Conservation (phyloP, 129 eudicot species). For the Chrysanthemum lavandulifolium region DNA sequence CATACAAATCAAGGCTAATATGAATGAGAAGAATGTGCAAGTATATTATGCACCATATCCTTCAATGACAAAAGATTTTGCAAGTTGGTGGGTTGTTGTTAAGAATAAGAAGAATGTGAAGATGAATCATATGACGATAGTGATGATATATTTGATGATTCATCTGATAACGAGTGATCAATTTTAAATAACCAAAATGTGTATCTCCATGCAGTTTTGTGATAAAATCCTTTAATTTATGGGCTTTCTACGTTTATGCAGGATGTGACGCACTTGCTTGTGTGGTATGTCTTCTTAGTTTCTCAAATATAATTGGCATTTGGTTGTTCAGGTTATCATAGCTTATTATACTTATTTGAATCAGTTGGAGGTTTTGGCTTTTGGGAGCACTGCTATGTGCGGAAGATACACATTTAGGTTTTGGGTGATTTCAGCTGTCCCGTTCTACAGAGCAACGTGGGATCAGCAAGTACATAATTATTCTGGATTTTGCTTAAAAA, state of each 20-base stretch:
- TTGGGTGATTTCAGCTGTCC: constrained; percentile 94
- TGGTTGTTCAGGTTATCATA: constrained; percentile 7
- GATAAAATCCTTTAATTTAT: constrained; percentile 20
- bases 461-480: background rate
- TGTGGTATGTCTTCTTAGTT: constrained; percentile 57
- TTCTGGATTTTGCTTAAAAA: background rate
- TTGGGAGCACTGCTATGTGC: constrained; percentile 97
- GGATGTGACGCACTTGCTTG: constrained; percentile 99
- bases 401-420: constrained; percentile 91
- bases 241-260: constrained; percentile 31
- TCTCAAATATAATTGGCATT: background rate
- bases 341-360: background rate
- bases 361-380: constrained; percentile 93
- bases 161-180: no score
- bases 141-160: no score
- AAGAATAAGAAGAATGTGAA: no score
- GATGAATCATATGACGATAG: no score
- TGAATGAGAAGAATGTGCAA: no score
- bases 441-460: constrained; percentile 6
- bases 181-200: no score
- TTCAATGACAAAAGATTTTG: no score
- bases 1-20: no score
- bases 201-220: background rate
- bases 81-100: no score
- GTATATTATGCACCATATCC: no score